Evolutionary conservation across 2,329 filamentous ascomycete genomes (phyloP), one percentile per base, ranked within the genome.

Genomic region (Aspergillus thermomutatus): DNA sequence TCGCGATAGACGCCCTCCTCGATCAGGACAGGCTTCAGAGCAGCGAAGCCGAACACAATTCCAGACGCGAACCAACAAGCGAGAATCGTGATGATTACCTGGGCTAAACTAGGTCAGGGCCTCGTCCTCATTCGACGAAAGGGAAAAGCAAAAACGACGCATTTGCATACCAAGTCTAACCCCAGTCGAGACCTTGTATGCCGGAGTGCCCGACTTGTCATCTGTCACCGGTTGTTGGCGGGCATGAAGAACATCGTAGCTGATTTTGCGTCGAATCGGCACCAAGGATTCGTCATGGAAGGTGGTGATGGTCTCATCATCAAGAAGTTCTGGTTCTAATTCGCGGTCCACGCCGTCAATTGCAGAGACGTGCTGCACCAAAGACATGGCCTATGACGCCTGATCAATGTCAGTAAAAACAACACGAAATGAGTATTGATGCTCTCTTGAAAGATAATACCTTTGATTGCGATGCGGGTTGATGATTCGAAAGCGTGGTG

Each of bases 31-130:
- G 90, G 89, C 70, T 94, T 95, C 61, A 95, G 79, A 11, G 91
- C 90, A 25, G 90, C 90, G 73, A 91, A 94, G 37, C 90, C 90
- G 73, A 94, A 94, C 19, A 93, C 87, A 46, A 92, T 79, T 2
- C 91, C 92, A 2, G 92, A 88, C 3, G 89, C 86, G 55, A 92
- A 80, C 46, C 90, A 81, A 72, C 88, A 91, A 66, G 87, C 87
- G 14, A 89, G 65, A 1, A 88, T 83, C 9, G 85, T 87, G 43
- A 82, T 77, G 7, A 76, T 70, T 34, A 91, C 83, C 72, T 91
- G 88, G 9, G 83, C 69, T 65, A 34, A n/a, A 40, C 3, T 49
- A 23, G 25, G 9, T 49, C 17, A 40, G 52, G 21, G n/a, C 3
- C 5, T 5, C 5, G 17, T 37, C 2, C 31, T 11, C 27, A 54